Evolutionary conservation across 169 alveolate species (phyloP), one percentile per base, ranked within the genome.

Genomic region (Cryptosporidium xiaoi): DNA sequence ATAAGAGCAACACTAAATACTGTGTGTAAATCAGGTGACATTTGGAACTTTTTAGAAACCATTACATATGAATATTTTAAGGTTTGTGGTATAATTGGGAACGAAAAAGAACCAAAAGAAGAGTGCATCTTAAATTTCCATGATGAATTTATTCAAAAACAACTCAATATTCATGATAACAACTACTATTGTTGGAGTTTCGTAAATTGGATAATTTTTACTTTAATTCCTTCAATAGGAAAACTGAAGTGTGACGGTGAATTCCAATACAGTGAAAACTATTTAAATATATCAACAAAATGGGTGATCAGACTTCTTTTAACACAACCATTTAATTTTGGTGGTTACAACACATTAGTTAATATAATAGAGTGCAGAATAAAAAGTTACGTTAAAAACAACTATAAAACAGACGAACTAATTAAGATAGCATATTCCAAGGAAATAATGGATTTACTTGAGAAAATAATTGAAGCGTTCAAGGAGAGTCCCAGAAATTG

Each of bases 141-240:
- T 34, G 36, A 18, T 24, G 65, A 60, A 18, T 77, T 77, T 20
- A 40, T 77, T 34, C 33, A 51, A 20, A 24, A 16, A 12, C 87
- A 77, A 40, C 16, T 77, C 3, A 50, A 77, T 12, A 29, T 40
- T 4, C 44, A 77, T 48, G 64, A 56, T 2, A 51, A 77, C 27
- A 56, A 62, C 51, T 77, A 77, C 46, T 60, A 77, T 77, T 58
- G 50, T 20, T 77, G 87, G 87, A 62, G 87, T n/a, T 77, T 56
- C 16, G 64, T 62, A 12, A 77, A 62, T 40, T 77, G 87, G 87
- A 1, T 77, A 24, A 8, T 77, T 40, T 77, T 46, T 24, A 64
- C 58, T 6, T 44, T 77, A 24, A 40, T 60, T 24, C 87, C 87
- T 34, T 40, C 48, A 40, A 40, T 40, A 6, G 10, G 10, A 40